phyloP scores from a whole-genome alignment of 768 basidiomycete genomes.

The Galerina sulciceps region DNA sequence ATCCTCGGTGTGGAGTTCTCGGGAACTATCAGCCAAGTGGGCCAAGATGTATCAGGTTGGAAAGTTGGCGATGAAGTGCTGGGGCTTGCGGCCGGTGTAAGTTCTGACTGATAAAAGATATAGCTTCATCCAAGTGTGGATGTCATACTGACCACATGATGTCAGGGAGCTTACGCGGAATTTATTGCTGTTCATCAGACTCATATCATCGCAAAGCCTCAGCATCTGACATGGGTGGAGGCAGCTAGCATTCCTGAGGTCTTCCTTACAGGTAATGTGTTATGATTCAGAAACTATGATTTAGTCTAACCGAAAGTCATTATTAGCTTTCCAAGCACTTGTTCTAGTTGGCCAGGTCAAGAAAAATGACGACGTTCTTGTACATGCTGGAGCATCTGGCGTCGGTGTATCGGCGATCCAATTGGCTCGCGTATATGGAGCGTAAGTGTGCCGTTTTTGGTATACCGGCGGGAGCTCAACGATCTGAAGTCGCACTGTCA shows the following conservation, averaged over 20 bases:
- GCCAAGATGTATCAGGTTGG: slow-evolving; percentile 55
- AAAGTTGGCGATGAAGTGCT: slow-evolving; percentile 73
- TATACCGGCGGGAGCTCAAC: not conserved
- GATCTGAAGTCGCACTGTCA: slow-evolving; percentile 61
- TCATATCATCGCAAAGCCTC: slow-evolving; percentile 77
- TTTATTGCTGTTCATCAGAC: slow-evolving; percentile 71
- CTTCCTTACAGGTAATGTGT: slow-evolving; percentile 75
- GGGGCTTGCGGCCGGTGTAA: slow-evolving; percentile 80
- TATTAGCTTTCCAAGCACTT: slow-evolving; percentile 50
- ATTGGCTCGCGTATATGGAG: slow-evolving; percentile 73
- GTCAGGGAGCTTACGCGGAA: slow-evolving; percentile 89
- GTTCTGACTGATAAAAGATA: slow-evolving; percentile 26
- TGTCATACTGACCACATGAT: not conserved
- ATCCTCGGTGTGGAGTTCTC: slow-evolving; percentile 92
- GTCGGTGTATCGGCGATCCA: slow-evolving; percentile 91
- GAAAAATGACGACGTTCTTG: slow-evolving; percentile 73
- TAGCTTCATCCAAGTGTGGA: not conserved
- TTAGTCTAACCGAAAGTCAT: not conserved
- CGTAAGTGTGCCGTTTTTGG: slow-evolving; percentile 51
- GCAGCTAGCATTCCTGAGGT: slow-evolving; percentile 90
- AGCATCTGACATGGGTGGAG: slow-evolving; percentile 76
- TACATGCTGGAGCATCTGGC: slow-evolving; percentile 92
- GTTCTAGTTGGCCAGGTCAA: slow-evolving; percentile 72
- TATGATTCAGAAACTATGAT: not conserved
- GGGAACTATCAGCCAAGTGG: slow-evolving; percentile 61